A percentile compares a stretch with the other conserved stretches of the same genome.
Conservation (phyloP, 2,329 filamentous ascomycete genomes). For the Alternaria viburni region DNA sequence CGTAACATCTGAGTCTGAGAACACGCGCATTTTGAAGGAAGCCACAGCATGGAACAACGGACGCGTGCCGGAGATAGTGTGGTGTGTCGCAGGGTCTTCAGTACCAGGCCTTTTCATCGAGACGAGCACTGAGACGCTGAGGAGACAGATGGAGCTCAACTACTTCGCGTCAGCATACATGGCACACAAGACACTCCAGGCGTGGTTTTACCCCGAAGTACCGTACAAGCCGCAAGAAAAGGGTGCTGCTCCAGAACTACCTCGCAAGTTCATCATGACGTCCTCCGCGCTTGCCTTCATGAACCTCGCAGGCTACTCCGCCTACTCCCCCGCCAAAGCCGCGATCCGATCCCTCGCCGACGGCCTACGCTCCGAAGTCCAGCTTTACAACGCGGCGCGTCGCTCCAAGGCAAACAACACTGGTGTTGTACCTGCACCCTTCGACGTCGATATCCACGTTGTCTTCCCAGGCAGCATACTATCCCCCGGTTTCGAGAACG, state of each 20-base stretch:
- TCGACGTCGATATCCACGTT: slow-evolving; percentile 78
- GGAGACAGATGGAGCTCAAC: slow-evolving; percentile 88
- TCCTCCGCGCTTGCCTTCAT: slow-evolving; percentile 77
- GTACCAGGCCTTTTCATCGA: slow-evolving; percentile 80
- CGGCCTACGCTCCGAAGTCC: slow-evolving; percentile 79
- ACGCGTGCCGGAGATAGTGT: slow-evolving; percentile 79
- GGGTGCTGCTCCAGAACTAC: slow-evolving; percentile 30
- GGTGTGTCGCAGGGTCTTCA: slow-evolving; percentile 83
- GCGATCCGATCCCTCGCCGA: slow-evolving; percentile 86
- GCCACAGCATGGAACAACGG: slow-evolving; percentile 80
- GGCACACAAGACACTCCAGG: slow-evolving; percentile 76
- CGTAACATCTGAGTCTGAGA: slow-evolving; percentile 73
- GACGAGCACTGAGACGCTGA: slow-evolving; percentile 68
- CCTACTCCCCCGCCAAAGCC: slow-evolving; percentile 85
- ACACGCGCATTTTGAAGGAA: slow-evolving; percentile 71
- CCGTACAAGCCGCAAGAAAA: slow-evolving; percentile 45
- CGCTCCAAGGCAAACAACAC: slow-evolving; percentile 33
- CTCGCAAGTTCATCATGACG: slow-evolving; percentile 87
- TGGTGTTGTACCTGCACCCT: slow-evolving; percentile 55
- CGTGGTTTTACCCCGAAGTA: slow-evolving; percentile 67
- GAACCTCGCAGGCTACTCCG: slow-evolving; percentile 78
- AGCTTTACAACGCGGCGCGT: slow-evolving; percentile 77
- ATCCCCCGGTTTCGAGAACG: slow-evolving; percentile 74
- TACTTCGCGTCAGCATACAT: slow-evolving; percentile 89
- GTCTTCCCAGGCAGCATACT: slow-evolving; percentile 86